Percentiles rank a stretch among this genome's conserved stretches.
Conservation (phyloP, 352 stramenopile species). For the Globisporangium iwayamae region DNA sequence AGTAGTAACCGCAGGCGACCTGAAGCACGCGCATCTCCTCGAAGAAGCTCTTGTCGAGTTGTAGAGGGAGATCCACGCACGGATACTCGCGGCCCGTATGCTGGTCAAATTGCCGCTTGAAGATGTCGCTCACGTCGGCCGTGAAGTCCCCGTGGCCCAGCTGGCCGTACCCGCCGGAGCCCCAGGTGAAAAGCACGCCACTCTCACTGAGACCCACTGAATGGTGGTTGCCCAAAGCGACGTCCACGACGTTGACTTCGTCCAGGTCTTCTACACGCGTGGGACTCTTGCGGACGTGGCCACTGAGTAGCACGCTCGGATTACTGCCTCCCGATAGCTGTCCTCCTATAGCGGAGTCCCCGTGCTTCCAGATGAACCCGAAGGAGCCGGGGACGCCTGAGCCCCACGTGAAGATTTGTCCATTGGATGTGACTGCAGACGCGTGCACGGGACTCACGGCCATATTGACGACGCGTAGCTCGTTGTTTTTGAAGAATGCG, state of each 20-base stretch:
- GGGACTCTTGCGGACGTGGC: conserved; percentile 30
- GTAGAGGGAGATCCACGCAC: conserved; percentile 60
- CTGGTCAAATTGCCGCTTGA: conserved; percentile 59
- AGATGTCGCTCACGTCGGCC: conserved; percentile 41
- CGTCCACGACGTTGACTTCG: conserved; percentile 40
- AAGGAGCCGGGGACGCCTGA: conserved; percentile 60
- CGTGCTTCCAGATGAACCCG: conserved; percentile 37
- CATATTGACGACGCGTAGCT: conserved; percentile 47
- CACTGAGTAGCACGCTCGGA: conserved; percentile 3
- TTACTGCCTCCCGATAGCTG: background rate
- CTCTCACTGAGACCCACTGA: conserved; percentile 58
- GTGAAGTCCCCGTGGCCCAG: conserved; percentile 70
- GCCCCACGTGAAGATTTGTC: conserved; percentile 71
- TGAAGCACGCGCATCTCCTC: conserved; percentile 69
- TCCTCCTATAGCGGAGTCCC: background rate
- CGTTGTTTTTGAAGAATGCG: conserved; percentile 69
- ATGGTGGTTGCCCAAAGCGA: conserved; percentile 56
- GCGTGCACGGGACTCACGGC: conserved; percentile 55
- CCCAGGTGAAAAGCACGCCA: conserved; percentile 71
- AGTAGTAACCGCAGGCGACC: conserved; percentile 75
- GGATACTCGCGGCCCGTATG: conserved; percentile 67
- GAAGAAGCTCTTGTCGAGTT: conserved; percentile 67
- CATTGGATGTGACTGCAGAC: conserved; percentile 56
- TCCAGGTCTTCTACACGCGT: conserved; percentile 67
- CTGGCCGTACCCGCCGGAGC: conserved; percentile 60